These are phyloP conservation scores for Ustilago shanxiensis DNA, from an alignment of 1,284 basidiomycete genomes.

Conservation along the genomic window DNA sequence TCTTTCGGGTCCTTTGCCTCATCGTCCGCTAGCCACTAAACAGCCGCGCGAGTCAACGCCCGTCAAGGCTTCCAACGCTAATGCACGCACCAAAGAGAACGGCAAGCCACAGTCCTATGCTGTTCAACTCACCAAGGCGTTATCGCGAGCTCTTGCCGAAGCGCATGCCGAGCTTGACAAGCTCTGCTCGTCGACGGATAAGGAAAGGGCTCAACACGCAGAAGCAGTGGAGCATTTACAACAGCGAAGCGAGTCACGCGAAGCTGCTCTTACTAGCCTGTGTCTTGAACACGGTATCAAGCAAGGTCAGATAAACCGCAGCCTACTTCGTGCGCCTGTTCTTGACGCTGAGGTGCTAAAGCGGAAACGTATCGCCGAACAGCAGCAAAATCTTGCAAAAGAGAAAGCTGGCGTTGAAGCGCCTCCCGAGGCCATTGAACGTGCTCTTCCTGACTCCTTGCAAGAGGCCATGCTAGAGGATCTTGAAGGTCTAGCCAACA, in stretches of 20 bases:
- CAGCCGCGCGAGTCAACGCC: slow-evolving; percentile 45
- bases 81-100: slow-evolving; percentile 1
- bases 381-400: slow-evolving; percentile 35
- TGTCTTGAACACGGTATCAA: slow-evolving; percentile 57
- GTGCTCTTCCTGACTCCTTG: slow-evolving; percentile 55
- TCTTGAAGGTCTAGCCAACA: slow-evolving; percentile 42
- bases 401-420: slow-evolving; percentile 27
- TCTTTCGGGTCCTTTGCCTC: slow-evolving; percentile 40
- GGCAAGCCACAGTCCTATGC: slow-evolving; percentile 24
- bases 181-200: slow-evolving; percentile 7
- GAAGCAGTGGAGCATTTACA: slow-evolving; percentile 38
- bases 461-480: slow-evolving; percentile 67
- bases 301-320: slow-evolving; percentile 54
- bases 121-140: slow-evolving; percentile 38
- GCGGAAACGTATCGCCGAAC: slow-evolving; percentile 42
- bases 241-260: slow-evolving; percentile 47
- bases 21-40: slow-evolving; percentile 24
- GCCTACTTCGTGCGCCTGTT: slow-evolving; percentile 46
- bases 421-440: slow-evolving; percentile 21
- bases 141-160: slow-evolving; percentile 38
- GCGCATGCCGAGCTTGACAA: slow-evolving; percentile 34
- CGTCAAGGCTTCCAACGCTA: slow-evolving; percentile 25
- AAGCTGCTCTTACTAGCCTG: slow-evolving; percentile 43
- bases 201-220: slow-evolving; percentile 27
- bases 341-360: slow-evolving; percentile 52